Evolutionary conservation across 2,329 filamentous ascomycete genomes (phyloP), one percentile per base, ranked within the genome.

Genomic region (Parascedosporium putredinis): DNA sequence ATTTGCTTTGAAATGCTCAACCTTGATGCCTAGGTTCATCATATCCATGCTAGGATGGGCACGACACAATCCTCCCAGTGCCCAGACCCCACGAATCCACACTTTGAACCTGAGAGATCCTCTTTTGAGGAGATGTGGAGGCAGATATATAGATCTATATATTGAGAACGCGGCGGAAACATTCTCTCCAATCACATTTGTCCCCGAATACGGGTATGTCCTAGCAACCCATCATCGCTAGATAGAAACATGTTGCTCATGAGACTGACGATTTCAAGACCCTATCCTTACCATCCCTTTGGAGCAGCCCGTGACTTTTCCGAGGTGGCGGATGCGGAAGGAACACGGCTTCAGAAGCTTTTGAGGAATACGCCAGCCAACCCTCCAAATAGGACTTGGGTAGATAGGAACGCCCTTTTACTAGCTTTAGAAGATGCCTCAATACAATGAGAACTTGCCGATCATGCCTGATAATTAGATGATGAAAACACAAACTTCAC

Each of bases 31-130:
- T 10, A 65, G 63, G 62, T 65, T 10, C 52, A 58, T 24, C 63
- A 66, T 40, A 63, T 65, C 20, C 64, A 66, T 47, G 55, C 63
- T 1, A 56, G 64, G 23, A 64, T 64, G 16, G 62, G 64, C 14
- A 66, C 63, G 8, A 64, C 63, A 2, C 63, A 66, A 25, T 59
- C 63, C 1, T 65, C 64, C 0, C 64, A 67, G 43, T 65, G 63
- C 23, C 62, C 63, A 1, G 62, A 67, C 3, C 64, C 64, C 2
- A 55, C 58, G 2, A 57, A 64, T 27, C 57, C 58, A 0, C 50
- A 55, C 18, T 66, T 63, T 25, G 51, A 53, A 4, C 46, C 56
- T 1, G 63, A 66, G 46, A 53, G 59, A 29, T 48, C 52, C 1
- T 65, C 62, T 48, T 65, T 66, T 29, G 63, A 66, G 20, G 58